These are phyloP conservation scores for Croton laevigatus DNA, from an alignment of 441 rosid genomes.

Conservation along the genomic window DNA sequence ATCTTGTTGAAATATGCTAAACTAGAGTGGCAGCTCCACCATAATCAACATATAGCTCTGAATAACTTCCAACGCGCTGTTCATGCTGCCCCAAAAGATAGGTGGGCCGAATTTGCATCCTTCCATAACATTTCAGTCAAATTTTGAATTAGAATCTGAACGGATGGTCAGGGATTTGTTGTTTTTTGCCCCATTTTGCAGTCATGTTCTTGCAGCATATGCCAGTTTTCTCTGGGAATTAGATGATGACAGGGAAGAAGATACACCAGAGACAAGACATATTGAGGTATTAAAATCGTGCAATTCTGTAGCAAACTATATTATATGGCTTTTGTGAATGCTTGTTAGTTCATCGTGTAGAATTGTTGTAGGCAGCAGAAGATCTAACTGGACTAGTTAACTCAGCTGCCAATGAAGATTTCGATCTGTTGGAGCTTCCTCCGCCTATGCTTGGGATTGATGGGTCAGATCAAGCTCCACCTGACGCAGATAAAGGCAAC, in stretches of 20 bases:
- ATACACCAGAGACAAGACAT: conserved; percentile 20
- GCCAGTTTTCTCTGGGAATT: conserved; percentile 85
- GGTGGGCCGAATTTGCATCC: conserved; percentile 33
- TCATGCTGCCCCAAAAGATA: conserved; percentile 60
- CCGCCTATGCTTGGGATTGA: conserved; percentile 13
- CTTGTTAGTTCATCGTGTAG: not conserved
- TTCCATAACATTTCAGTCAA: not conserved
- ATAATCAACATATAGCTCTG: conserved; percentile 54
- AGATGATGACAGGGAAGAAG: conserved; percentile 40
- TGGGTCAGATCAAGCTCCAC: not conserved
- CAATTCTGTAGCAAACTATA: not conserved
- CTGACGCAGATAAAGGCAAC: conserved; percentile 11
- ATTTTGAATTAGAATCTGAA: not conserved
- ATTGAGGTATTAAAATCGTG: conserved; percentile 34
- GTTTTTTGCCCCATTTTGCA: conserved; percentile 29
- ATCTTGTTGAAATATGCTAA: conserved; percentile 59
- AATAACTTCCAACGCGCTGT: conserved; percentile 62
- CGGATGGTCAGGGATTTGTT: not conserved
- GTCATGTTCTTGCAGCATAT: conserved; percentile 75
- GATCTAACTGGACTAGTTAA: conserved; percentile 6
- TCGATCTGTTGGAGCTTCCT: conserved; percentile 21
- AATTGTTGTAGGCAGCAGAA: conserved; percentile 12
- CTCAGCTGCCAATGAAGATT: conserved; percentile 13
- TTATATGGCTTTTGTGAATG: conserved; percentile 8
- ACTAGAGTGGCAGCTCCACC: conserved; percentile 67